phyloP scores from a whole-genome alignment of 129 eudicot species.

The Calendula officinalis region DNA sequence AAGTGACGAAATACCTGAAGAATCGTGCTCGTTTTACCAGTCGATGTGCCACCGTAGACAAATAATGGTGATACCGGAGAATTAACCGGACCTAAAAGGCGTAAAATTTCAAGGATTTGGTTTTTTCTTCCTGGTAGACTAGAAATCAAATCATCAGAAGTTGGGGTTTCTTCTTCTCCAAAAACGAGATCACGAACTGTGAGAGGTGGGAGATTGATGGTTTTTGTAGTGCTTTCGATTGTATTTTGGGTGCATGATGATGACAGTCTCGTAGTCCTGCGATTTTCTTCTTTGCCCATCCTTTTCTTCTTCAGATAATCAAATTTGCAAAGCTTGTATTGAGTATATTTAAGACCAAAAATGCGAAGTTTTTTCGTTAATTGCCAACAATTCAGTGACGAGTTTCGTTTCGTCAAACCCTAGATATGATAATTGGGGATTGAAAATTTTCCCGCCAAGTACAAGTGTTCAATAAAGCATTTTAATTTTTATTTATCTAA shows the following conservation, averaged over 20 bases:
- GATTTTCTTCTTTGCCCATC: constrained; percentile 59
- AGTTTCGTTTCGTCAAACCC: not conserved
- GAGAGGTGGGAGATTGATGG: constrained; percentile 33
- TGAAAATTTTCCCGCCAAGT: constrained; percentile 25
- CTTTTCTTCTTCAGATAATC: constrained; percentile 15
- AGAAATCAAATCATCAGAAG: constrained; percentile 47
- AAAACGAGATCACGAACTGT: constrained; percentile 50
- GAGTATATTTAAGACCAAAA: not conserved
- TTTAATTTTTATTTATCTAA: too few species aligned
- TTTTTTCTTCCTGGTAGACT: constrained; percentile 62
- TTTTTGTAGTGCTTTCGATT: constrained; percentile 28
- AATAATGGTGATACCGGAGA: constrained; percentile 53
- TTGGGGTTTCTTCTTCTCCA: constrained; percentile 38
- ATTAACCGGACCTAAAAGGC: constrained; percentile 51
- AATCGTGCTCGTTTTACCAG: constrained; percentile 57
- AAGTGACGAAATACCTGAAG: constrained; percentile 48
- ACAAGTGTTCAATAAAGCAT: too few species aligned
- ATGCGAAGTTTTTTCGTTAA: not conserved
- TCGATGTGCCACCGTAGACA: constrained; percentile 59
- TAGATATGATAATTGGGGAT: constrained; percentile 14
- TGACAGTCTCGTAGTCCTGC: constrained; percentile 78
- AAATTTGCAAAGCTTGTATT: constrained; percentile 12
- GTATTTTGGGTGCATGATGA: constrained; percentile 33
- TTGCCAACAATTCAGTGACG: not conserved
- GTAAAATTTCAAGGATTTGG: constrained; percentile 49